Conservation (phyloP, 1,139 yeast genomes). For the Geotrichum candidum region DNA sequence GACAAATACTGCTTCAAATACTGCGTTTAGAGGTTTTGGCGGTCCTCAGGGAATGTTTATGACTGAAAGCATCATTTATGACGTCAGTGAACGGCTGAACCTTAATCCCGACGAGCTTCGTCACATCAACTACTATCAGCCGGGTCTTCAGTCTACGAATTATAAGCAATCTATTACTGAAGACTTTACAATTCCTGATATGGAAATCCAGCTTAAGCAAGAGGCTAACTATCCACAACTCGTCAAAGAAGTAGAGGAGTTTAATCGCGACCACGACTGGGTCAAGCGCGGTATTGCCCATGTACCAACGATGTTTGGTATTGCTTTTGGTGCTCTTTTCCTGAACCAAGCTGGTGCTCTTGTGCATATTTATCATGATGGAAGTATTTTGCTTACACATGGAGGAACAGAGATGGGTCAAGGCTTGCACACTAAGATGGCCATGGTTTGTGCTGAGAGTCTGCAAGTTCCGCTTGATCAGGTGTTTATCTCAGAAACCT, state of each 20-base stretch:
- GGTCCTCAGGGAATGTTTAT: conserved; percentile 46
- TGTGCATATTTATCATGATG: conserved; percentile 43
- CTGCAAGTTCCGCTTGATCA: conserved; percentile 38
- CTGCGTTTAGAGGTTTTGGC: conserved; percentile 46
- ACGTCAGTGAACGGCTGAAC: conserved; percentile 37
- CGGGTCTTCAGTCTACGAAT: conserved; percentile 35
- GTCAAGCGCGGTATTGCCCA: conserved; percentile 43
- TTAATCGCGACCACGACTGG: conserved; percentile 39
- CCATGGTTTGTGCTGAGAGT: conserved; percentile 42
- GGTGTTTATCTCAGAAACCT: conserved; percentile 41
- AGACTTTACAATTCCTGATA: conserved; percentile 38
- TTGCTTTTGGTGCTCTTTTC: conserved; percentile 42
- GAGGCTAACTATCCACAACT: conserved; percentile 35
- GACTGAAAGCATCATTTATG: conserved; percentile 38
- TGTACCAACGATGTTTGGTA: conserved; percentile 43
- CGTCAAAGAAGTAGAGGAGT: conserved; percentile 36
- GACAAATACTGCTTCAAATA: conserved; percentile 43
- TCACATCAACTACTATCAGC: conserved; percentile 35
- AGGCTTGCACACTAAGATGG: conserved; percentile 45
- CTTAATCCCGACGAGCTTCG: conserved; percentile 39
- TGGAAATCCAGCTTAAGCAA: conserved; percentile 35
- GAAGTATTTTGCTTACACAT: conserved; percentile 41
- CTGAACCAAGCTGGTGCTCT: conserved; percentile 45
- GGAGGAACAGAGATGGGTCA: conserved; percentile 50
- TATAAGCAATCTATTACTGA: conserved; percentile 40